Base-by-base conservation (phyloP, 129 eudicot species). In the Artemisia annua region DNA sequence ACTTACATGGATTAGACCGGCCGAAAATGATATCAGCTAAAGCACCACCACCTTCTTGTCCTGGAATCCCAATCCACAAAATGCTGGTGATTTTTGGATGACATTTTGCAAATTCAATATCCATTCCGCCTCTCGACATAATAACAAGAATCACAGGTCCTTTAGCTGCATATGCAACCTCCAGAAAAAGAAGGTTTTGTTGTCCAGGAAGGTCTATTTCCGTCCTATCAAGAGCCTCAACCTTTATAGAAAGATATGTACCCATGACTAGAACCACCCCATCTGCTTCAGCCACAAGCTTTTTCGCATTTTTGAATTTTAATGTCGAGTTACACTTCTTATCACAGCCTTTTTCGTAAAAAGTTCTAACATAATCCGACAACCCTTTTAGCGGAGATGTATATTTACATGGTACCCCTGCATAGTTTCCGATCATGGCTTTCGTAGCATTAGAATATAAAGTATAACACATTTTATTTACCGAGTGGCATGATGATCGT, bases 361-460 rank as follows among this genome's bases (percentile, higher is more conserved):
- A 35, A 0, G 75, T 68, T 67, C 61, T 53, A 46, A 67, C 79
- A 32, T 68, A 60, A 3, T 61, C 70, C 0, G 83, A 59, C 2
- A 80, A 17, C 26, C 79, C 83, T 20, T 66, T 11, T 48, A 74
- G 16, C 3, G 83, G 79, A 49, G 71, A 58, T 10, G 83, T 80
- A 60, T 74, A 80, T 74, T 80, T 74, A 48, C 83, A 80, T 60
- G 83, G 83, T 16, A 80, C 26, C 24, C 83, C 83, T 67, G 79
- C 79, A n/a, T 86, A 86, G 53, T 74, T 86, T 2, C 90, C 77
- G 7, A 86, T 63, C 90, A 86, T 86, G 26, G 83, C 49, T 20
- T 50, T 57, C 14, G 87, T 86, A 10, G 87, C 90, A 70, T 86
- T 77, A 18, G 3, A 12, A 39, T 56, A 26, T 58, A n/a, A 16